Percentiles rank a stretch among this genome's conserved stretches.
Evolutionary conservation across 2,329 filamentous ascomycete species (phyloP).

Genomic region (Didymella lethalis): DNA sequence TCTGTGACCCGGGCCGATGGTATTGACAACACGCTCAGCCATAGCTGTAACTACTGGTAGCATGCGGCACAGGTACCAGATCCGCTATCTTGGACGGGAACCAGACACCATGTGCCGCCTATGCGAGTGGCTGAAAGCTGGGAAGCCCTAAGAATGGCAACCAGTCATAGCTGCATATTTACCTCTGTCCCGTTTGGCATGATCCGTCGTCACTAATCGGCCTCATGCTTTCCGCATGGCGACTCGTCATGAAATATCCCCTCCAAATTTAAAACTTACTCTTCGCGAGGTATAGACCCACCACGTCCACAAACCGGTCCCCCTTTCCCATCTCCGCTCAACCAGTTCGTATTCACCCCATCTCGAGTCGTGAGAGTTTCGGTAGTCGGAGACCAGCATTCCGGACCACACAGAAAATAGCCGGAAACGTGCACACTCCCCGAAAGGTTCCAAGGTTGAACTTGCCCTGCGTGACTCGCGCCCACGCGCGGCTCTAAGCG

Average conservation of each 20-base stretch:
- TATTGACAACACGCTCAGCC: background rate
- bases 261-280: background rate
- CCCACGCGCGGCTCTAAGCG: slow-evolving; percentile 3
- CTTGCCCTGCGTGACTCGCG: slow-evolving; percentile 2
- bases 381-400: background rate
- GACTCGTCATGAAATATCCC: background rate
- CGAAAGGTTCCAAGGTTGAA: background rate
- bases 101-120: background rate
- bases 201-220: background rate
- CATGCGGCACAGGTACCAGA: background rate
- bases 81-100: background rate
- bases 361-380: slow-evolving; percentile 4
- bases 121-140: background rate
- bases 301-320: background rate
- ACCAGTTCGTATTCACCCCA: background rate
- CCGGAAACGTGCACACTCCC: background rate
- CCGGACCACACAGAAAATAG: slow-evolving; percentile 1
- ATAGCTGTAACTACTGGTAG: background rate
- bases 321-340: slow-evolving; percentile 6
- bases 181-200: background rate
- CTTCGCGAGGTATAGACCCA: background rate
- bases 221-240: background rate
- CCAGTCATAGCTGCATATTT: background rate
- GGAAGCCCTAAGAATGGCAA: background rate
- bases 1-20: background rate